Percentiles rank a stretch among this genome's conserved stretches.
Conservation (phyloP, 352 stramenopile species). For the Globisporangium lucens region DNA sequence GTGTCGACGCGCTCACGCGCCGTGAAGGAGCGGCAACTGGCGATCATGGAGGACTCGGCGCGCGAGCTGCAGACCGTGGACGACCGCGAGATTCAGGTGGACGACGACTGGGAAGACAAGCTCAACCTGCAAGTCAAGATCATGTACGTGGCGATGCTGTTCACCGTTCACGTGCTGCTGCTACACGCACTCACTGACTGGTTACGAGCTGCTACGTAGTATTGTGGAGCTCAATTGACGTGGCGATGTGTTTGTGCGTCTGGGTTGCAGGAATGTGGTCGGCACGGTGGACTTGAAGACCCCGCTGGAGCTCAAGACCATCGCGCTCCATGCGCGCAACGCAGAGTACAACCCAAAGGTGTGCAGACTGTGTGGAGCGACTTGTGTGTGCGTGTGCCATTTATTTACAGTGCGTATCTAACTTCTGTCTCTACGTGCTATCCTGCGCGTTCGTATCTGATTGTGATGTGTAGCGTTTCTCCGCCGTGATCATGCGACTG, state of each 20-base stretch:
- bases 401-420: background rate
- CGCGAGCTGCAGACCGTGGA: slow-evolving; percentile 40
- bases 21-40: slow-evolving; percentile 74
- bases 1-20: slow-evolving; percentile 33
- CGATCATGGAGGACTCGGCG: slow-evolving; percentile 44
- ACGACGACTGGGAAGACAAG: slow-evolving; percentile 80
- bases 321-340: slow-evolving; percentile 96
- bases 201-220: too few species aligned
- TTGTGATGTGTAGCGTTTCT: slow-evolving; percentile 79
- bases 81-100: slow-evolving; percentile 61
- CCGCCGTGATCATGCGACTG: slow-evolving; percentile 94
- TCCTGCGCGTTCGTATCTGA: background rate
- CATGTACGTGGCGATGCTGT: slow-evolving; percentile 35
- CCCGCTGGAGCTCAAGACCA: slow-evolving; percentile 95
- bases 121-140: slow-evolving; percentile 81
- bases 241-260: background rate
- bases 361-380: background rate
- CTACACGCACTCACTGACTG: background rate
- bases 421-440: background rate
- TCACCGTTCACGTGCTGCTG: too few species aligned
- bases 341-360: slow-evolving; percentile 99
- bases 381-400: background rate
- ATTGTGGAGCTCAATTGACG: background rate
- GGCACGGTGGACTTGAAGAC: slow-evolving; percentile 94
- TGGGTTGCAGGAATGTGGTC: slow-evolving; percentile 87